Base-by-base conservation (phyloP, 495 filamentous ascomycete species). In the Penicillium argentinense region DNA sequence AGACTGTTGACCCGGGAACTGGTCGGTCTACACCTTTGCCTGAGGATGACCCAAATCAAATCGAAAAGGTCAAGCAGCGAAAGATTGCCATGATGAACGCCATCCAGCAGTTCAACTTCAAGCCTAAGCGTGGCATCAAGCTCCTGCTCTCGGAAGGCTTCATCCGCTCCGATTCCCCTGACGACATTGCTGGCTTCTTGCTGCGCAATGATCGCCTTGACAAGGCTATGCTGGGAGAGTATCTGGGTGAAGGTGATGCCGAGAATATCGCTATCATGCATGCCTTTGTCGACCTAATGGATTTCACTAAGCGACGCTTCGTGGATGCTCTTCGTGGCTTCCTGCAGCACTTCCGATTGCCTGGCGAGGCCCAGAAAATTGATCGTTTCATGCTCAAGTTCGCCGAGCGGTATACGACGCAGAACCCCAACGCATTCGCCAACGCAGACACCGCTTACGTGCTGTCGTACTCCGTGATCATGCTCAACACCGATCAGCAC, bases 331-430 rank as follows among this genome's bases (percentile, higher is more conserved):
- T 99, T 9, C 82, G 93, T 19, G 80, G 87, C 40, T 99, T 97
- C 59, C 73, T 99, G 11, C 93, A 99, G 67, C 85, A 88, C 36
- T 99, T 99, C 74, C 86, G 93, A 23, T 71, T 99, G 9, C 93
- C 93, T 1, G 93, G 93, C 33, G 93, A 99, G 66, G 91, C 91
- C 1, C 93, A 99, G 64, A 99, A 99, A 73, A 99, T 99, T 53
- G 93, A 99, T 81, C 87, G 93, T 26, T 96, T 97, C 68, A 97
- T 99, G 93, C 76, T 97, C 39, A 99, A 99, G 66, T 99, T 97
- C 69, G 95, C 93, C 29, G 89, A 97, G 59, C 84, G 91, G 19
- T 99, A 99, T 60, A 85, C 91, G 26, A 86, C 83, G 27, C 91
- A 91, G 22, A 99, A 99, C 53, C 93, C 93, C 1, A 95, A 96